Conservation (phyloP, 164 flowering plant genomes). For the Nymphaea thermarum region DNA sequence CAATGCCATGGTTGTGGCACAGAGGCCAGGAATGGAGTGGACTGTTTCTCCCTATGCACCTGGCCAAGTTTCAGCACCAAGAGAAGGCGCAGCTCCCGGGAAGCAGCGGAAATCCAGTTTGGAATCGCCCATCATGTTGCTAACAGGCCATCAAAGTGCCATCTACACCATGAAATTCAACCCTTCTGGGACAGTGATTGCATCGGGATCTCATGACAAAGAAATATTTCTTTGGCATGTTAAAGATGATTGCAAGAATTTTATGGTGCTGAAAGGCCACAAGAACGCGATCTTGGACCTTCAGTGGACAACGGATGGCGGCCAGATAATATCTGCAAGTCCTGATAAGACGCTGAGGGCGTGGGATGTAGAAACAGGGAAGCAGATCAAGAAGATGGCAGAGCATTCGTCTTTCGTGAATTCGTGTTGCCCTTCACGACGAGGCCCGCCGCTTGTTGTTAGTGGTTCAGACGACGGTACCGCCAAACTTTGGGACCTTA, state of each 20-base stretch:
- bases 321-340: slow-evolving; percentile 89
- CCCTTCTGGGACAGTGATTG: slow-evolving; percentile 79
- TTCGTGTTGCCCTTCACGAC: slow-evolving; percentile 81
- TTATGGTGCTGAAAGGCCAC: slow-evolving; percentile 90
- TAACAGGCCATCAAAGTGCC: slow-evolving; percentile 88
- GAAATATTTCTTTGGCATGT: slow-evolving; percentile 94
- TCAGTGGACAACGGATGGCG: slow-evolving; percentile 96
- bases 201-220: slow-evolving; percentile 92
- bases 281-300: slow-evolving; percentile 92
- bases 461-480: slow-evolving; percentile 99
- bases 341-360: slow-evolving; percentile 93
- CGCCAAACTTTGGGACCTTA: slow-evolving; percentile 95
- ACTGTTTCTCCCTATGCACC: slow-evolving; percentile 44
- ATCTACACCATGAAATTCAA: slow-evolving; percentile 92
- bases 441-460: slow-evolving; percentile 94
- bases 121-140: slow-evolving; percentile 88
- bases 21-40: slow-evolving; percentile 71
- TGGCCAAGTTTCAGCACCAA: slow-evolving; percentile 17
- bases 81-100: slow-evolving; percentile 40
- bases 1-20: slow-evolving; percentile 44
- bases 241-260: slow-evolving; percentile 93
- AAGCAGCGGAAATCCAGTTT: slow-evolving; percentile 75
- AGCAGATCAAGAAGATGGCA: slow-evolving; percentile 89
- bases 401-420: slow-evolving; percentile 89
- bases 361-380: slow-evolving; percentile 98